Evolutionary conservation across 108 stramenopile genomes (phyloP), one percentile per base, ranked within the genome.

Genomic region (Conticribra weissflogii): DNA sequence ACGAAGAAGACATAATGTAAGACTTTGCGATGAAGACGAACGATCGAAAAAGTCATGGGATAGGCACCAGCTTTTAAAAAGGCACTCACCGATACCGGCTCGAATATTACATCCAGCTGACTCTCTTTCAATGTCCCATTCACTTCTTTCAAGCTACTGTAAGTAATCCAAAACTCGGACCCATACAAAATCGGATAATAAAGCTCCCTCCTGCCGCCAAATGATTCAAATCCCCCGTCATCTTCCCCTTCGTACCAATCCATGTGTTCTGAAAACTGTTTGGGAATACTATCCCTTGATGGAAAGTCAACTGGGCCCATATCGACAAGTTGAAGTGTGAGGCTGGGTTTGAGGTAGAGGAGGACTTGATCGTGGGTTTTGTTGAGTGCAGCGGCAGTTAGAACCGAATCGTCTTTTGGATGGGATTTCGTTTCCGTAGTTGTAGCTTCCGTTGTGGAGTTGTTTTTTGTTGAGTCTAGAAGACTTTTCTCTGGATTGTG

Each of bases 141-240:
- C 50, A 94, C 70, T 56, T 85, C 64, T 23, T 79, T 50, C 16
- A 90, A 71, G 59, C 71, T 72, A 19, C 72, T 81, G 59, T 44
- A 73, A 14, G 83, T 86, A 18, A 86, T 74, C 90, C 92, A 91
- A 72, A 92, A 91, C 49, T 94, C 85, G 29, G 83, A 82, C 14
- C 63, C 62, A 60, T 90, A 85, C 34, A 90, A 25, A 24, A 91
- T 64, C 0, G 92, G 92, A 63, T 87, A 79, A 70, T 81, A 88
- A 33, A 52, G 54, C 21, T 49, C 46, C 8, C 31, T 25, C 7
- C 33, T 29, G 62, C 25, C 47, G 36, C 32, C 31, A 34, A 36
- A 14, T 29, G 19, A 0, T 19, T 19, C 44, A 25, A 27, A 28
- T 33, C 0, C 27, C 14, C 34, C 58, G n/a, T 44, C 32, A 16